These are phyloP conservation scores for Cenchrus purpureus DNA, from an alignment of 176 grass and related monocot genomes.

Conservation along the genomic window DNA sequence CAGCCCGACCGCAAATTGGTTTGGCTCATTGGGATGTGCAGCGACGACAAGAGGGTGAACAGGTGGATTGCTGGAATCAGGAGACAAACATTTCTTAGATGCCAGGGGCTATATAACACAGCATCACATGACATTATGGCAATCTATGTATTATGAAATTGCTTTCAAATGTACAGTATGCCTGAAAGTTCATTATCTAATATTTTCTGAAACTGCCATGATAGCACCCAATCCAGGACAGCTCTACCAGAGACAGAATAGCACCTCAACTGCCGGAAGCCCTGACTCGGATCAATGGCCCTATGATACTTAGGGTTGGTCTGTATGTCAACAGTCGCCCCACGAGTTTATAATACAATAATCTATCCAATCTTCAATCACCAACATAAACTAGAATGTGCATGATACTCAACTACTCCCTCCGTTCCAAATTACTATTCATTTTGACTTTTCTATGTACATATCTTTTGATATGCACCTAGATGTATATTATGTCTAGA, in stretches of 20 bases:
- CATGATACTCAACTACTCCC: background rate
- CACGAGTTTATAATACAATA: background rate
- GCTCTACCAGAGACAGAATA: background rate
- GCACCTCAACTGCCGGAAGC: background rate
- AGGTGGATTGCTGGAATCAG: constrained; percentile 65
- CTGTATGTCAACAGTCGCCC: background rate
- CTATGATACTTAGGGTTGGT: background rate
- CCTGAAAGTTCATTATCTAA: background rate
- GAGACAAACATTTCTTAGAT: constrained; percentile 39
- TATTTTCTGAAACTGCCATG: constrained; percentile 3
- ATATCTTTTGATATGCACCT: no score
- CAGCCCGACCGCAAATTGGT: constrained; percentile 90
- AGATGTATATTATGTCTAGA: no score
- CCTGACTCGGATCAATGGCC: background rate
- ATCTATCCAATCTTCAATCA: background rate
- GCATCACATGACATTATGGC: constrained; percentile 4
- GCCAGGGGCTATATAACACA: constrained; percentile 8
- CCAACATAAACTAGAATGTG: background rate
- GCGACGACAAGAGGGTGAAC: constrained; percentile 67
- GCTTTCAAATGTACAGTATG: constrained; percentile 2
- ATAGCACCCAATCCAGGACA: background rate
- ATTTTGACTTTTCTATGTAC: no score
- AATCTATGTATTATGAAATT: background rate
- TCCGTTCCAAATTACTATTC: no score
- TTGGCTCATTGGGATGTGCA: constrained; percentile 81